Evolutionary conservation across 192 early-diverging fungal genomes (phyloP).

Genomic region (Lobosporangium transversale): DNA sequence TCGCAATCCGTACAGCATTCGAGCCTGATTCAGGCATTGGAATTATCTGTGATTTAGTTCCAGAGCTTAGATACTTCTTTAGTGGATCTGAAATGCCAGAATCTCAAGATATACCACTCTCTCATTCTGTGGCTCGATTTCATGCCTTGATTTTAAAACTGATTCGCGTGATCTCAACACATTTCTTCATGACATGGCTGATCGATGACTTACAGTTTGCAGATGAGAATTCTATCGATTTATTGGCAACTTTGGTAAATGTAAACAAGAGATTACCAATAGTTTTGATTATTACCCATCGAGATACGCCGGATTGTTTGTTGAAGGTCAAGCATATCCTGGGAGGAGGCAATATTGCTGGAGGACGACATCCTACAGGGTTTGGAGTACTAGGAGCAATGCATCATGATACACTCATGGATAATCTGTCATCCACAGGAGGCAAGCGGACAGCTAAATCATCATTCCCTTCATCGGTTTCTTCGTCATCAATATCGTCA

Average conservation of each 20-base stretch:
- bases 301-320: constrained; percentile 39
- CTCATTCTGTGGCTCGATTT: constrained; percentile 42
- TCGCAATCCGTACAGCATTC: constrained; percentile 46
- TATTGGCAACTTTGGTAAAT: constrained; percentile 43
- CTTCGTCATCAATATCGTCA: not conserved
- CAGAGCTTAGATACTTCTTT: constrained; percentile 43
- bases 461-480: not conserved
- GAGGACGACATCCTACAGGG: constrained; percentile 13
- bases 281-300: constrained; percentile 40
- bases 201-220: constrained; percentile 49
- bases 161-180: constrained; percentile 51
- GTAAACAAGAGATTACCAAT: constrained; percentile 48
- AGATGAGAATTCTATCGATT: constrained; percentile 41
- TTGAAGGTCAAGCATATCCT: constrained; percentile 42
- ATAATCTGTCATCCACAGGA: constrained; percentile 10
- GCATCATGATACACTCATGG: constrained; percentile 28
- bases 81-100: constrained; percentile 36
- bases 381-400: constrained; percentile 18
- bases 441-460: not conserved
- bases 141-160: constrained; percentile 40
- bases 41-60: constrained; percentile 47
- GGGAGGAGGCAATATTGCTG: constrained; percentile 27
- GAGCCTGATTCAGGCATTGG: constrained; percentile 45
- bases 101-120: constrained; percentile 34
- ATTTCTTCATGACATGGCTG: constrained; percentile 55